Base-by-base conservation (phyloP, 2,329 filamentous ascomycete species). In the Ceratocystis albifundus region DNA sequence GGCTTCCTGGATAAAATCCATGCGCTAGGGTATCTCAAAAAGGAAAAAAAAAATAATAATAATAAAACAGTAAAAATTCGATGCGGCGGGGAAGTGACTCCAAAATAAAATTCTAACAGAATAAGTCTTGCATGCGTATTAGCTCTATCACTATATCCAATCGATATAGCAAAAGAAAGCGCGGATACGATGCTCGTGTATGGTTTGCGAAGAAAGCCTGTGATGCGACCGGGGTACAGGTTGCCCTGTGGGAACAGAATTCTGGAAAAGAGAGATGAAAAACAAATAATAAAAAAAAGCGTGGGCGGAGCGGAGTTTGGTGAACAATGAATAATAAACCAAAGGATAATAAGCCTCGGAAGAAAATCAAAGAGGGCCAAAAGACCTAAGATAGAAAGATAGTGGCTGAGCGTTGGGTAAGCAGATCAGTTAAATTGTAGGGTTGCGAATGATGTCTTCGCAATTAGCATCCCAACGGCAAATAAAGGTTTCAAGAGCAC, bases 391-490 rank as follows among this genome's bases (percentile, higher is more conserved):
- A 15, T 22, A 7, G 15, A 20, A 48, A 32, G 30, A n/a, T 10
- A 61, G 46, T 36, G 25, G 62, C 30, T 17, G 12, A 57, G 63
- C 55, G 6, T 20, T 66, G 65, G 66, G 36, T 62, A 64, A 68
- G 20, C 15, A 17, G 61, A 63, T 30, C 61, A 57, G 73, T 73
- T 82, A 86, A 72, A 78, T 76, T 71, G 80, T 80, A 50, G 85
- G 85, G 72, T 81, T 79, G 71, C 77, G 78, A 68, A 97, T 80
- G 71, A 97, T 93, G 32, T 93, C 89, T 72, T 96, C 90, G 77
- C 91, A 96, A 80, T 97, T 96, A 75, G 89, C 90, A 73, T 96
- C 91, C 76, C 96, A 99, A 61, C 93, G 88, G 77, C 95, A 85
- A 75, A 89, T 91, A 90, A 93, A 99, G 45, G 92, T 81, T 62